Conservation (phyloP, 2,329 filamentous ascomycete genomes). For the Tolypocladium cylindrosporum region DNA sequence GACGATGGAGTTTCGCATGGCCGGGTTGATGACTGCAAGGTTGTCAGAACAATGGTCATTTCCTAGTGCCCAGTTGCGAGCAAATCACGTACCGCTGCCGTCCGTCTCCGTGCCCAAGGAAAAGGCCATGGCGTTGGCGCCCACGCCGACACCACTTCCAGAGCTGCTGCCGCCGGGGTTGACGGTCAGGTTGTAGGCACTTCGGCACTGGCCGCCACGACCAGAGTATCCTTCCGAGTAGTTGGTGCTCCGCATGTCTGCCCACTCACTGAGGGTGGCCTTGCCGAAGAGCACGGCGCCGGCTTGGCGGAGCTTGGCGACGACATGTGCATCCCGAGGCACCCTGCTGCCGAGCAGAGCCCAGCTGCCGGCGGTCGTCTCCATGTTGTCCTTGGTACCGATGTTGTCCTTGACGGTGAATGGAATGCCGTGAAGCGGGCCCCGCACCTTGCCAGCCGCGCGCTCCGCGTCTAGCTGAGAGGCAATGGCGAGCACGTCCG, state of each 20-base stretch:
- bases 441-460: slow-evolving; percentile 41
- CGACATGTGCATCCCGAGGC: slow-evolving; percentile 57
- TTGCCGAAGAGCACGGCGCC: slow-evolving; percentile 64
- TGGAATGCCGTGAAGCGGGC: slow-evolving; percentile 65
- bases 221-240: slow-evolving; percentile 60
- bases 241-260: slow-evolving; percentile 57
- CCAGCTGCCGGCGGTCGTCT: slow-evolving; percentile 64
- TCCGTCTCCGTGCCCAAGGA: slow-evolving; percentile 67
- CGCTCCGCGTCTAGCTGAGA: slow-evolving; percentile 50
- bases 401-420: slow-evolving; percentile 70
- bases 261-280: slow-evolving; percentile 64
- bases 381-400: slow-evolving; percentile 56
- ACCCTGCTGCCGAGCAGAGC: slow-evolving; percentile 56
- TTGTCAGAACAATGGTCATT: neutral
- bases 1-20: slow-evolving; percentile 57
- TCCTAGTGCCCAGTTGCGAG: neutral
- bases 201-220: slow-evolving; percentile 53
- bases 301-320: slow-evolving; percentile 49
- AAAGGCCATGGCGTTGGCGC: slow-evolving; percentile 52
- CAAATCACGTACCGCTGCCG: slow-evolving; percentile 38
- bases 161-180: slow-evolving; percentile 62
- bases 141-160: slow-evolving; percentile 55
- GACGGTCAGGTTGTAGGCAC: slow-evolving; percentile 57
- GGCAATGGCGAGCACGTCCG: slow-evolving; percentile 55
- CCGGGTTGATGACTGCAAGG: slow-evolving; percentile 53